A percentile compares a stretch with the other conserved stretches of the same genome.
These are phyloP conservation scores for Diaporthe sp. DNA, from an alignment of 2,329 filamentous ascomycete genomes.

Conservation along the genomic window DNA sequence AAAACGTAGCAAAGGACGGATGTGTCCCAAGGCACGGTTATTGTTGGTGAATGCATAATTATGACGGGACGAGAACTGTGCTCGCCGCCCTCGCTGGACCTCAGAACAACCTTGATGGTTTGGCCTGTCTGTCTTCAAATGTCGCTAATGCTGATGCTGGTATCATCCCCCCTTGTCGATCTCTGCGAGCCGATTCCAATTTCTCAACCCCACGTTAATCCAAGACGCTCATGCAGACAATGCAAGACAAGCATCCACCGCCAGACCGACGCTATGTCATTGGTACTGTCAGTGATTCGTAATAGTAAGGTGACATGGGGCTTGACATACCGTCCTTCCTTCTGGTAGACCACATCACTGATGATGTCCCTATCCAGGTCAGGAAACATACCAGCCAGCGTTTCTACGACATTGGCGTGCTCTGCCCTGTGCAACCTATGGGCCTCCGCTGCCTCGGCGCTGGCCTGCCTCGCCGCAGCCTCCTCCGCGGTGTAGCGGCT, in stretches of 20 bases:
- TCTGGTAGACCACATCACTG: constrained; percentile 95
- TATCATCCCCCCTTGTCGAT: constrained; percentile 6
- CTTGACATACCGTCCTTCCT: constrained; percentile 88
- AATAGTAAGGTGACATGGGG: neutral
- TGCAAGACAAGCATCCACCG: constrained; percentile 88
- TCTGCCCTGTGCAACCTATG: constrained; percentile 85
- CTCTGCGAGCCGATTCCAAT: constrained; percentile 2
- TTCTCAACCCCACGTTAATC: neutral
- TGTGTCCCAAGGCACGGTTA: neutral
- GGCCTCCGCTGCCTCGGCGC: constrained; percentile 89
- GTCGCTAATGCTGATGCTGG: constrained; percentile 31
- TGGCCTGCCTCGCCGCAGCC: constrained; percentile 90
- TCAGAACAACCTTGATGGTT: neutral
- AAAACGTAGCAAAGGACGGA: neutral
- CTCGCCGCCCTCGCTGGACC: neutral
- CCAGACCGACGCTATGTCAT: constrained; percentile 77
- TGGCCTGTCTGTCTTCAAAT: constrained; percentile 14
- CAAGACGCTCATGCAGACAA: constrained; percentile 61
- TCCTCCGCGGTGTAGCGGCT: constrained; percentile 80
- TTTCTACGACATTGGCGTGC: constrained; percentile 93
- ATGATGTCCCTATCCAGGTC: constrained; percentile 95
- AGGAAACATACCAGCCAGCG: constrained; percentile 95
- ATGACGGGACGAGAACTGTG: neutral
- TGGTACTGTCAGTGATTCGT: constrained; percentile 45
- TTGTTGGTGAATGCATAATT: constrained; percentile 7